These are phyloP conservation scores for Diaporthe eres DNA, from an alignment of 2,329 filamentous ascomycete species.

Conservation along the genomic window DNA sequence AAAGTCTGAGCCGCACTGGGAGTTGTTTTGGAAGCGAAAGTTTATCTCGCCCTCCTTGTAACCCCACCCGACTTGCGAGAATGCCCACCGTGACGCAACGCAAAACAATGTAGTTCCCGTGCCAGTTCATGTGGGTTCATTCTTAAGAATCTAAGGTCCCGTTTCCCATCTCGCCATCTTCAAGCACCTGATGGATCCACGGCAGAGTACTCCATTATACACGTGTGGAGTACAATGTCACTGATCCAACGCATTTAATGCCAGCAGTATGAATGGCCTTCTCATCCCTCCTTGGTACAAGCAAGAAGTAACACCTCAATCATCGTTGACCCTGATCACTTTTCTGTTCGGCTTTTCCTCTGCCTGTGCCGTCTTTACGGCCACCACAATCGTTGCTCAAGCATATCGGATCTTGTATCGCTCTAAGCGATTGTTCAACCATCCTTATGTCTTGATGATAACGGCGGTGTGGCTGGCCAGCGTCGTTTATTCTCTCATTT, in stretches of 20 bases:
- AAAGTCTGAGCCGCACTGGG: constrained; percentile 16
- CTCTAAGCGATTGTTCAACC: constrained; percentile 45
- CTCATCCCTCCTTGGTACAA: constrained; percentile 33
- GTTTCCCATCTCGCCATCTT: neutral
- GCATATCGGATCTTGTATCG: constrained; percentile 47
- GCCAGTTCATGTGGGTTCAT: neutral
- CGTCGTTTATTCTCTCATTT: constrained; percentile 48
- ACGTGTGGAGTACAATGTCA: constrained; percentile 17
- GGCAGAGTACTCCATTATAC: constrained; percentile 28
- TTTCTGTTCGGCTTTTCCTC: constrained; percentile 53
- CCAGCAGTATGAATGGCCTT: constrained; percentile 34
- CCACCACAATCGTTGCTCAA: constrained; percentile 52
- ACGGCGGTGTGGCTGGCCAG: constrained; percentile 52
- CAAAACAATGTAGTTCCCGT: constrained; percentile 3
- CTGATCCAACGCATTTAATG: neutral
- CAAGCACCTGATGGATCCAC: neutral
- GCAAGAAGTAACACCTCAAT: neutral
- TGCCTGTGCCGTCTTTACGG: constrained; percentile 51
- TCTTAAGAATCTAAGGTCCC: neutral
- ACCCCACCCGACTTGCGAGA: neutral
- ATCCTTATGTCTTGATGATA: constrained; percentile 55
- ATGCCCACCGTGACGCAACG: constrained; percentile 20
- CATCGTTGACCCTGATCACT: constrained; percentile 32
- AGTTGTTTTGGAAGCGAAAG: constrained; percentile 24
- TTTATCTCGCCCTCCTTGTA: constrained; percentile 6